Conservation (phyloP, 176 grass and related monocot species). For the Musa troglodytarum region DNA sequence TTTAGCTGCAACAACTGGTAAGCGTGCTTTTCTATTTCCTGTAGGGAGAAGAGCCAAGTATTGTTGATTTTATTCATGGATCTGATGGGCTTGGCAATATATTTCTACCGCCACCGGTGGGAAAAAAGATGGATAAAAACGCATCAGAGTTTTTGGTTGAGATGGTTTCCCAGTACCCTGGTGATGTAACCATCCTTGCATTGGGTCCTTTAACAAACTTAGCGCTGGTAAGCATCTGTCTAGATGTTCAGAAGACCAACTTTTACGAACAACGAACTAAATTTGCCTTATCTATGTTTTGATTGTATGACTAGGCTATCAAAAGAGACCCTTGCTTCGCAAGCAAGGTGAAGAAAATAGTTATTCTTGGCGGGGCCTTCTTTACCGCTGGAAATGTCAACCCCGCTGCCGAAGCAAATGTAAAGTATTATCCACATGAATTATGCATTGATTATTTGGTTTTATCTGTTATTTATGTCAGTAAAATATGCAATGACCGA, state of each 20-base stretch:
- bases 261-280: background rate
- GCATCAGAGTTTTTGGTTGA: slow-evolving; percentile 70
- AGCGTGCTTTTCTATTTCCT: slow-evolving; percentile 1
- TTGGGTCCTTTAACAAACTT: slow-evolving; percentile 83
- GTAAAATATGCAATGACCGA: too few relatives aligned
- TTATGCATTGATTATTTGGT: background rate
- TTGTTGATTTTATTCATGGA: slow-evolving; percentile 73
- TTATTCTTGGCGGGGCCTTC: slow-evolving; percentile 80
- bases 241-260: background rate
- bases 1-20: background rate
- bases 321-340: slow-evolving; percentile 58
- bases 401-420: slow-evolving; percentile 88
- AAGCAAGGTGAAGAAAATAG: slow-evolving; percentile 72
- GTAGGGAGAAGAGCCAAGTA: slow-evolving; percentile 52
- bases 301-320: slow-evolving; percentile 36
- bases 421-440: slow-evolving; percentile 13
- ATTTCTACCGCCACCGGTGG: slow-evolving; percentile 38
- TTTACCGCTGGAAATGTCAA: slow-evolving; percentile 62
- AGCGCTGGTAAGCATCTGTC: slow-evolving; percentile 44
- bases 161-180: slow-evolving; percentile 53
- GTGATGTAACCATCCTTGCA: slow-evolving; percentile 68
- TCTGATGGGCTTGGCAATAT: slow-evolving; percentile 69
- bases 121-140: slow-evolving; percentile 45
- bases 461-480: background rate
- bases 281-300: background rate